Percentiles rank a stretch among this genome's conserved stretches.
Evolutionary conservation across 2,329 filamentous ascomycete species (phyloP).

Genomic region (Talaromyces sp.): DNA sequence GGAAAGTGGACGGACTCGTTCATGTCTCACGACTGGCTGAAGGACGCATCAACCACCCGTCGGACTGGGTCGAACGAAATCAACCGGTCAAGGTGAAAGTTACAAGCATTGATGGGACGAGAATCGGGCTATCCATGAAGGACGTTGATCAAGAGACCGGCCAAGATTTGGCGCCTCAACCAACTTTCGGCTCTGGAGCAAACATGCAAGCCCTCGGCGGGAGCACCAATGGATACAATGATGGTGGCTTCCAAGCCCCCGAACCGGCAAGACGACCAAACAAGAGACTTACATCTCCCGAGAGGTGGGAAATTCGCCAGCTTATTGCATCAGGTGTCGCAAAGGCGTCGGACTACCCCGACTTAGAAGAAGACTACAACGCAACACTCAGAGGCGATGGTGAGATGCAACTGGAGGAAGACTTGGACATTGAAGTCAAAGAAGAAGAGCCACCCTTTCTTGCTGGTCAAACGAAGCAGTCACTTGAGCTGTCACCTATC

Average conservation of each 20-base stretch:
- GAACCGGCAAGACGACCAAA: conserved; percentile 55
- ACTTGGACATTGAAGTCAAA: conserved; percentile 92
- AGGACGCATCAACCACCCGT: conserved; percentile 83
- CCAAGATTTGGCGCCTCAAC: conserved; percentile 71
- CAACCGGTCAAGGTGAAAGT: conserved; percentile 93
- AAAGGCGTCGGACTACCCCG: conserved; percentile 88
- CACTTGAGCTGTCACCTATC: conserved; percentile 88
- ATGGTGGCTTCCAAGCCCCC: conserved; percentile 30
- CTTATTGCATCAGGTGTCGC: conserved; percentile 91
- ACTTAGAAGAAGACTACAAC: conserved; percentile 90
- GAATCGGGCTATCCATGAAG: conserved; percentile 91
- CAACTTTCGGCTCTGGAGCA: conserved; percentile 76
- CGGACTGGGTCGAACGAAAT: conserved; percentile 72
- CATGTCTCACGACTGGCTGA: conserved; percentile 82
- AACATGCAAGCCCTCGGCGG: conserved; percentile 74
- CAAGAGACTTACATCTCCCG: conserved; percentile 93
- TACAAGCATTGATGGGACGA: conserved; percentile 71
- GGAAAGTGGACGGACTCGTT: conserved; percentile 86
- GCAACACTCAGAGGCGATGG: conserved; percentile 79
- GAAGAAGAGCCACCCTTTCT: conserved; percentile 97
- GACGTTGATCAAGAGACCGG: conserved; percentile 90
- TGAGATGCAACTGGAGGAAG: conserved; percentile 87
- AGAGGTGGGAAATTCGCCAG: conserved; percentile 96
- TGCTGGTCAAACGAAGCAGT: conserved; percentile 93
- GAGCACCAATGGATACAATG: not conserved